These are phyloP conservation scores for Pythium coloratum DNA, from an alignment of 352 stramenopile genomes.

Conservation along the genomic window DNA sequence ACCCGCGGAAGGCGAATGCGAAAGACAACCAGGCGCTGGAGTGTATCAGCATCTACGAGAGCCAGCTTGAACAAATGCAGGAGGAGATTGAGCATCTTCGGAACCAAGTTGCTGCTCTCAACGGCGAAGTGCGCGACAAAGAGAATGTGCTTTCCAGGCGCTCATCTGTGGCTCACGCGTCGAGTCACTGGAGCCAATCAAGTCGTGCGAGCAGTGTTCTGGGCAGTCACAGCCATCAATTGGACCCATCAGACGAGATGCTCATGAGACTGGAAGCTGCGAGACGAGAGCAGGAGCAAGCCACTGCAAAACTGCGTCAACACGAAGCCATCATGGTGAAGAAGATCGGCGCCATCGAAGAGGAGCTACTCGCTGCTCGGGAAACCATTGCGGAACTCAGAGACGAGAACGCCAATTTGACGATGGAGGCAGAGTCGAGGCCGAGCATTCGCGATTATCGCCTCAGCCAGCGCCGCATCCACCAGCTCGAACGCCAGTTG, in stretches of 20 bases:
- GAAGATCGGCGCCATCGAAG: constrained; percentile 76
- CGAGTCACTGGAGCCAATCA: constrained; percentile 9
- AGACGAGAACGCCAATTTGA: constrained; percentile 81
- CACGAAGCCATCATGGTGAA: constrained; percentile 74
- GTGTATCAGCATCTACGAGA: constrained; percentile 68
- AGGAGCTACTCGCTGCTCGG: constrained; percentile 58
- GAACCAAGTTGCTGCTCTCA: constrained; percentile 56
- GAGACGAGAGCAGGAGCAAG: constrained; percentile 69
- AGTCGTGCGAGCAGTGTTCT: neutral
- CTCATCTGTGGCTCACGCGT: constrained; percentile 12
- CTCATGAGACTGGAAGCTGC: constrained; percentile 73
- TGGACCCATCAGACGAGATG: constrained; percentile 62
- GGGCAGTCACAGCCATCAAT: constrained; percentile 15
- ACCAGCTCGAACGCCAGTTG: constrained; percentile 76
- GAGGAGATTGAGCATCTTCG: constrained; percentile 73
- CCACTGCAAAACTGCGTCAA: constrained; percentile 55
- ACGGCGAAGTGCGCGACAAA: constrained; percentile 76
- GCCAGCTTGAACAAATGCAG: constrained; percentile 67
- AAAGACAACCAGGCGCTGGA: constrained; percentile 72
- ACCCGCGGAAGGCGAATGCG: constrained; percentile 52
- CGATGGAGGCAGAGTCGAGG: constrained; percentile 70
- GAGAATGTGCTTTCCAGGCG: constrained; percentile 63
- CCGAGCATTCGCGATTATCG: constrained; percentile 85
- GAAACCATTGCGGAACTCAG: constrained; percentile 72
- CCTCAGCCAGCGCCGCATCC: constrained; percentile 63